These are phyloP conservation scores for Mortierella sp. DNA, from an alignment of 371 early-diverging fungal genomes.

Conservation along the genomic window DNA sequence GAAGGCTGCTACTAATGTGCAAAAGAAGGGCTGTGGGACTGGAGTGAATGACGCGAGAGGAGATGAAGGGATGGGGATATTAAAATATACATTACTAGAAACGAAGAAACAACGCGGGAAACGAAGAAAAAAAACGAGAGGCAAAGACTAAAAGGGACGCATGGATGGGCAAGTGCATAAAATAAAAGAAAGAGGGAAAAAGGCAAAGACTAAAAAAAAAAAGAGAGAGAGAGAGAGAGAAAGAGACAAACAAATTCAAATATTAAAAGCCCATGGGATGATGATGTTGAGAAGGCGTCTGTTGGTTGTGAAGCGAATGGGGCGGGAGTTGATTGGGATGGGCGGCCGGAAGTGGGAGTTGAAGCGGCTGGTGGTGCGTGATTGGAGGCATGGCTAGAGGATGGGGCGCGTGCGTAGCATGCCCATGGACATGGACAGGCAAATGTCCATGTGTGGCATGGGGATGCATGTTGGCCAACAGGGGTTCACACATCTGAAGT, in stretches of 20 bases:
- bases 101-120: background rate
- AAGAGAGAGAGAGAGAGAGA: background rate
- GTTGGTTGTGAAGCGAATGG: background rate
- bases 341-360: constrained; percentile 38
- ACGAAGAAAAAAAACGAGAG: constrained; percentile 7
- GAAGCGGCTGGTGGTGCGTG: constrained; percentile 40
- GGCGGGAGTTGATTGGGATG: constrained; percentile 44
- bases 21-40: background rate
- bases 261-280: constrained; percentile 46
- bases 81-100: constrained; percentile 21
- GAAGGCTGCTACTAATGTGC: too few species aligned
- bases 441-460: background rate
- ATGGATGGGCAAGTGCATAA: constrained; percentile 13
- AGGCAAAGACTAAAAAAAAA: background rate
- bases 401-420: constrained; percentile 1
- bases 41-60: constrained; percentile 1
- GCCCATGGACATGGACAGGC: too few species aligned
- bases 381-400: constrained; percentile 30
- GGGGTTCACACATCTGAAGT: constrained; percentile 33
- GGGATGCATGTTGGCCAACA: constrained; percentile 31
- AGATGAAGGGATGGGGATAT: constrained; percentile 1
- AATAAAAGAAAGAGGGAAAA: constrained; percentile 11
- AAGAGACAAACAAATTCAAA: background rate
- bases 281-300: constrained; percentile 4
- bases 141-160: constrained; percentile 8